These are phyloP conservation scores for Cucumis cinereus DNA, from an alignment of 306 rosid genomes.

Conservation along the genomic window DNA sequence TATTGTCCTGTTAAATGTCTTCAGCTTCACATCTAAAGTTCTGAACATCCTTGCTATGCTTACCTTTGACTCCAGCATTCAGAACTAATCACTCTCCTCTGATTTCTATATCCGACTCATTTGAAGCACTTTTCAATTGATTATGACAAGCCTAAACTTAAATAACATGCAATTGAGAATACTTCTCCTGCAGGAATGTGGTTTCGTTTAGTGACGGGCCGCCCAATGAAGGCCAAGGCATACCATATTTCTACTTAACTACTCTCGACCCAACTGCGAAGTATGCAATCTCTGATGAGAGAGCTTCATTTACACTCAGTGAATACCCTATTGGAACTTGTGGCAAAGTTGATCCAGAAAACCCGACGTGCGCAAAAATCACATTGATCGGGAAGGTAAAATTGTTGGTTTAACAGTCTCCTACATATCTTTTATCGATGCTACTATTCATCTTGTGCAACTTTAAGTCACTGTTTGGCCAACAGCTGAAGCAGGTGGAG, in stretches of 20 bases:
- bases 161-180: neutral
- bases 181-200: conserved; percentile 50
- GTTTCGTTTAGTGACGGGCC: conserved; percentile 80
- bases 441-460: neutral
- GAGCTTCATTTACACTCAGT: conserved; percentile 71
- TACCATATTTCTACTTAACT: conserved; percentile 87
- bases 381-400: conserved; percentile 77
- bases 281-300: conserved; percentile 46
- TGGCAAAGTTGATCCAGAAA: conserved; percentile 70
- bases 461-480: neutral
- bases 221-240: conserved; percentile 51
- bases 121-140: neutral
- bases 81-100: neutral
- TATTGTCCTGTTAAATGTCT: neutral
- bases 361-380: conserved; percentile 77
- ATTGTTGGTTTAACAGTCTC: neutral
- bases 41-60: neutral
- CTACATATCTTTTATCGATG: neutral
- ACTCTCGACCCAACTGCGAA: conserved; percentile 77
- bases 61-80: neutral
- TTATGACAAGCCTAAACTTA: neutral
- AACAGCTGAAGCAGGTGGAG: conserved; percentile 60
- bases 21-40: neutral
- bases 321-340: conserved; percentile 83
- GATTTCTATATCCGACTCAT: neutral